Evolutionary conservation across 352 stramenopile genomes (phyloP), one percentile per base, ranked within the genome.

Genomic region (Globisporangium rhizosaccharum): DNA sequence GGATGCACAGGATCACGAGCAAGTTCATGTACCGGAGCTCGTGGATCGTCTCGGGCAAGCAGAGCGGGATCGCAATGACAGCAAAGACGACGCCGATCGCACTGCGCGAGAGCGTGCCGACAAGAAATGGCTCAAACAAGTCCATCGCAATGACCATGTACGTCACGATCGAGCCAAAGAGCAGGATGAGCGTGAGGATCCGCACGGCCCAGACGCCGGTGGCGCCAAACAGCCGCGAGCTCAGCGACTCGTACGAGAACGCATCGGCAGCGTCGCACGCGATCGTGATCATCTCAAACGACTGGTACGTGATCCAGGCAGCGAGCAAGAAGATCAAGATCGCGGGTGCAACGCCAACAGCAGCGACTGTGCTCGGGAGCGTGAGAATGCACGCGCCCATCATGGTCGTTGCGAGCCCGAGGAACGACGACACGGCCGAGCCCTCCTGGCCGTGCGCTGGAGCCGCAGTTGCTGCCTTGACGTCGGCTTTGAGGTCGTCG

Each of bases 101-200:
- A 41, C 62, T 76, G 58, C 84, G 82, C 51, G 78, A 81, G 51
- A 94, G 63, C 33, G 78, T 52, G 36, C 65, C 67, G 47, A 59
- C 55, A 25, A 91, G 67, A 39, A 94, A 94, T 23, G 84, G 82
- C 69, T 88, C 76, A 51, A 94, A 87, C 36, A 94, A 70, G 56
- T 94, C 84, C 78, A 90, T 92, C 26, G 78, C 76, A 63, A 94
- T 90, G 14, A 94, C 79, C 64, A 88, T 90, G 71, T 92, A 91
- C 70, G 75, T 90, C 44, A 94, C 75, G 37, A 90, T 73, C 25
- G 82, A 79, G 55, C 84, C 84, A 53, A 94, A 94, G 23, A 92
- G 71, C 57, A 94, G 68, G 51, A 82, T 63, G 49, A 94, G 65
- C 52, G 82, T 90, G 41, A 92, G 61, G n/a, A 85, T 48, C 33